A percentile compares a stretch with the other conserved stretches of the same genome.
These are phyloP conservation scores for Ascobolus immersus DNA, from an alignment of 495 filamentous ascomycete genomes.

Conservation along the genomic window DNA sequence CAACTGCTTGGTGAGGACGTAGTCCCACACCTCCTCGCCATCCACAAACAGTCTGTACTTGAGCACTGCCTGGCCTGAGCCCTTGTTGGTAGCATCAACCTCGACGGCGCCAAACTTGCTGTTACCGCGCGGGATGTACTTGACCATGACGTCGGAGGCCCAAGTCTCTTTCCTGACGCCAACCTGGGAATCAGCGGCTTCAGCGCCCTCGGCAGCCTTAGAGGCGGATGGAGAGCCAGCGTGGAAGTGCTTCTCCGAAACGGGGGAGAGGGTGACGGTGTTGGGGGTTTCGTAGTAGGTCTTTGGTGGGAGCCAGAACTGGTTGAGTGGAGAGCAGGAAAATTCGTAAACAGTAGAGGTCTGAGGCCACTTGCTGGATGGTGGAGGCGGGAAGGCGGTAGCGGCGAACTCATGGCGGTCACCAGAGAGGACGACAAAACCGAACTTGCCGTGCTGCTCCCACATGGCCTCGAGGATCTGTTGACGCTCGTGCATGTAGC, in stretches of 20 bases:
- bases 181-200: no score
- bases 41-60: conserved; percentile 67
- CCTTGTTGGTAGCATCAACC: conserved; percentile 36
- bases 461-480: conserved; percentile 75
- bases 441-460: conserved; percentile 40
- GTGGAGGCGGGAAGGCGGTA: conserved; percentile 61
- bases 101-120: conserved; percentile 79
- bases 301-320: conserved; percentile 74
- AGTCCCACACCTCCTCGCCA: conserved; percentile 52
- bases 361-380: conserved; percentile 26
- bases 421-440: conserved; percentile 64
- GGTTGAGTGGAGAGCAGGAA: conserved; percentile 61
- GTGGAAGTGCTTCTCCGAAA: no score
- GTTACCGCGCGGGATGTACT: conserved; percentile 62
- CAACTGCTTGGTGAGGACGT: conserved; percentile 27
- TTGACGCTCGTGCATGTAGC: conserved; percentile 54
- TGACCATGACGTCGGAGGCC: conserved; percentile 57
- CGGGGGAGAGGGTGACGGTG: no score
- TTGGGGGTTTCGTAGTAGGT: conserved; percentile 56
- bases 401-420: conserved; percentile 91
- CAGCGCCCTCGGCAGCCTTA: no score
- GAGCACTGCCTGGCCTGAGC: conserved; percentile 32
- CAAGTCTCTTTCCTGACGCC: no score
- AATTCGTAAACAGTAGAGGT: conserved; percentile 57
- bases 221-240: no score